Evolutionary conservation across 352 stramenopile species (phyloP), one percentile per base, ranked within the genome.

Genomic region (Globisporangium heterothallicum): DNA sequence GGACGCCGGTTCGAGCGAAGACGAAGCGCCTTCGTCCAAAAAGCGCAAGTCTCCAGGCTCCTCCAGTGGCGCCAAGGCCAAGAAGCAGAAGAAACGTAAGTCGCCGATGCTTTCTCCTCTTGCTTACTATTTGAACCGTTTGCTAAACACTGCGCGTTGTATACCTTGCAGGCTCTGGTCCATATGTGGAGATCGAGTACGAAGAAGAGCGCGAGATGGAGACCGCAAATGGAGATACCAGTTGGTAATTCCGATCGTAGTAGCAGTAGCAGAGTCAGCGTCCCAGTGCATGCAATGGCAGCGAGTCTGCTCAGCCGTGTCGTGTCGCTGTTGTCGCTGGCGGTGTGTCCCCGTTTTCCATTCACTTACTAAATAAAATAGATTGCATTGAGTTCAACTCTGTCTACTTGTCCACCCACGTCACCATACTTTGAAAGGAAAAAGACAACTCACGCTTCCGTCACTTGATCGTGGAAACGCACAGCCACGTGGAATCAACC

Each of bases 101-200:
- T 72, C 9, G 10, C 19, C 10, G 12, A 0, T 34, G 4, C 4
- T 24, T 13, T n/a, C 40, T 24, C 8, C 13, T n/a, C 13, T 42
- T 24, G 3, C 5, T n/a, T 30, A 32, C 18, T 38, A 16, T 45
- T 14, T 24, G n/a, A 42, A 40, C 27, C 4, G 21, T 2, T 52
- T 51, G 9, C 19, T 64, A 24, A 46, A 35, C 3, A 18, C n/a
- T n/a, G 6, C 16, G 30, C n/a, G 32, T 38, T 46, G 18, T 19
- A 4, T 61, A 16, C 40, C 42, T 3, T 56, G 41, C 36, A 74
- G 65, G 55, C 12, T 65, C 73, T 12, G 79, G 82, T 9, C 77
- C 82, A 40, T 89, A 93, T 56, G 72, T 93, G 38, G 78, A 93
- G 65, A 91, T 93, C 61, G 82, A 93, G 59, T 93, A 90, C 72